Evolutionary conservation across 225 moss, liverwort and hornwort species (phyloP).

Genomic region (Polytrichum commune): DNA sequence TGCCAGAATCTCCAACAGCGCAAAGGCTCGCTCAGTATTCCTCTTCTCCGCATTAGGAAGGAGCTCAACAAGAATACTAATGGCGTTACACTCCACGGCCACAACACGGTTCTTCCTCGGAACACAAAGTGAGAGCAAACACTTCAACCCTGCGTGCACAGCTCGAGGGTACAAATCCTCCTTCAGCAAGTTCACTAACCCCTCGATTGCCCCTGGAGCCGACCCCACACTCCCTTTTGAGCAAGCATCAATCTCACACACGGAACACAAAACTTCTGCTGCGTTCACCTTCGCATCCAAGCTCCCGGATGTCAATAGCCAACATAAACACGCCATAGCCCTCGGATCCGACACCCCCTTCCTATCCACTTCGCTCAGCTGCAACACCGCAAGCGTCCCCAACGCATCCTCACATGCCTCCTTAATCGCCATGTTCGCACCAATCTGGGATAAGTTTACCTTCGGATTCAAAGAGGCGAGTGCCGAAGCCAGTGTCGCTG

Average conservation of each 20-base stretch:
- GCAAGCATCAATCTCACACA: conserved; percentile 42
- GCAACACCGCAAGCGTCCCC: conserved; percentile 38
- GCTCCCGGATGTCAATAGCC: conserved; percentile 34
- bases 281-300: conserved; percentile 60
- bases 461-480: conserved; percentile 6
- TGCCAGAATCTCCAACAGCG: conserved; percentile 66
- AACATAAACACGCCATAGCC: conserved; percentile 36
- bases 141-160: conserved; percentile 52
- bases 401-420: conserved; percentile 44
- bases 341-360: conserved; percentile 24
- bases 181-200: conserved; percentile 42
- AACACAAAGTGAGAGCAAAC: conserved; percentile 48
- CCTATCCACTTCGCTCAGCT: conserved; percentile 31
- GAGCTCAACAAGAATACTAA: conserved; percentile 49
- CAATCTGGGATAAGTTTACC: too few relatives aligned
- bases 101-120: conserved; percentile 59
- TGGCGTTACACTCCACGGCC: conserved; percentile 61
- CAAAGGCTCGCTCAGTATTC: conserved; percentile 70
- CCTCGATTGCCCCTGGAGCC: conserved; percentile 32
- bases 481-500: conserved; percentile 35
- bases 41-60: conserved; percentile 57
- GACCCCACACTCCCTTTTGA: conserved; percentile 37
- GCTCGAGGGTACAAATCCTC: conserved; percentile 52
- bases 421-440: neutral
- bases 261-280: conserved; percentile 41